Base-by-base conservation (phyloP, 257 asterid genomes). In the Solanum pinnatisectum region DNA sequence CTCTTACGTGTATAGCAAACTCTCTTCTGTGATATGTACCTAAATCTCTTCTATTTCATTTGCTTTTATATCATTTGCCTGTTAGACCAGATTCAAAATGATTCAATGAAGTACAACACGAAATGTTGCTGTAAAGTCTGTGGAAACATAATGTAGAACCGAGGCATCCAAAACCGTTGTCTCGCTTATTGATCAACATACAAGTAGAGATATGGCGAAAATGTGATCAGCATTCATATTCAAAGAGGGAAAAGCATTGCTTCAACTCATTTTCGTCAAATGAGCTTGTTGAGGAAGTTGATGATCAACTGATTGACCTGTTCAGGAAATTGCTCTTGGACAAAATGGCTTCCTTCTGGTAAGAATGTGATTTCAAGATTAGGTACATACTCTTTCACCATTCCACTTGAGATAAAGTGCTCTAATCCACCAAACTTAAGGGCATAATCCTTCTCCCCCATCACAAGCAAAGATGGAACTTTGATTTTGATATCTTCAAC, bases 361-460 rank as follows among this genome's bases (percentile, higher is more conserved):
- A 93, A 5, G 65, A 90, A 91, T 10, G 27, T 84, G 32, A 78
- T 87, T 12, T 93, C 94, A 86, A 92, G 86, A 87, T 92, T 67
- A 33, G 94, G 94, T 2, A 91, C 92, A 79, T 86, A 83, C 10
- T 87, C 37, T 71, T 93, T 91, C 36, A 89, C 92, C 84, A 67
- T 77, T 60, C 94, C 95, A 90, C 91, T 91, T 77, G 18, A 39
- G 1, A 92, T 85, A 79, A 89, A 93, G 18, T 92, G 52, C 5
- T 85, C 93, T 18, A 90, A 60, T 6, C 84, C 87, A 27, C 67
- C 88, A 86, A 92, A 90, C 32, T 89, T 90, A 68, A 90, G 20
- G 65, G 87, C 88, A 25, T 92, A 93, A 86, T 93, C 95, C 63
- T 87, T 90, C 77, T 92, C 92, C 22, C 95, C 94, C 93, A 93